These are phyloP conservation scores for Nicotiana knightiana DNA, from an alignment of 257 asterid species.

Conservation along the genomic window DNA sequence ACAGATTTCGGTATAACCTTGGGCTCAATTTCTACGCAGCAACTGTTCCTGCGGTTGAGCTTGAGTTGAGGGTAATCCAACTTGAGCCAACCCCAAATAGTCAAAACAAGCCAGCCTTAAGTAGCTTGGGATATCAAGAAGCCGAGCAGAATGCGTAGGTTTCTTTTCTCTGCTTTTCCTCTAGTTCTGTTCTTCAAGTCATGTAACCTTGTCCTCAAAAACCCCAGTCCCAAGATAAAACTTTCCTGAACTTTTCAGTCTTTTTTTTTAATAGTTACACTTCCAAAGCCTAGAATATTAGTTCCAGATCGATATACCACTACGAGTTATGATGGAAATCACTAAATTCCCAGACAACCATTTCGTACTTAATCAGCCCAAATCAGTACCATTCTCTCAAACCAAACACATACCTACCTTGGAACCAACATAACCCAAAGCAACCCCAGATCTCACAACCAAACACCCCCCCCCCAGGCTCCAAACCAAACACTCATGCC, in stretches of 20 bases:
- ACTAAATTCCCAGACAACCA: background rate
- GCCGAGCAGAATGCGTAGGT: background rate
- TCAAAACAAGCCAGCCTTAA: background rate
- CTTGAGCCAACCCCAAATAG: background rate
- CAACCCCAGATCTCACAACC: no score
- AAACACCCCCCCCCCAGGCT: no score
- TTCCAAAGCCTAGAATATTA: background rate
- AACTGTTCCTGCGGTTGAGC: background rate
- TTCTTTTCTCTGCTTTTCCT: background rate
- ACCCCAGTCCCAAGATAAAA: background rate
- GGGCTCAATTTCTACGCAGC: background rate
- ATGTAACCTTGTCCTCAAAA: background rate
- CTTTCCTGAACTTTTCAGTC: background rate
- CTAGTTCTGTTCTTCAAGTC: background rate
- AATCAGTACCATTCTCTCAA: background rate
- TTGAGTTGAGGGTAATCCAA: background rate
- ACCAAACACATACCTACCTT: no score
- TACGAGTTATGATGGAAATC: background rate
- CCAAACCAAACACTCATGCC: no score
- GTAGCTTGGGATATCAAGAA: background rate
- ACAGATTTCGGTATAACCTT: background rate
- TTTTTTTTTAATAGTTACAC: background rate
- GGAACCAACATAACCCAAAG: no score
- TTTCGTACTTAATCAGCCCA: background rate
- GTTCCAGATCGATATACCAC: background rate